Percentiles rank a stretch among this genome's conserved stretches.
phyloP scores from a whole-genome alignment of 2,329 filamentous ascomycete genomes.

The Cladophialophora immunda region DNA sequence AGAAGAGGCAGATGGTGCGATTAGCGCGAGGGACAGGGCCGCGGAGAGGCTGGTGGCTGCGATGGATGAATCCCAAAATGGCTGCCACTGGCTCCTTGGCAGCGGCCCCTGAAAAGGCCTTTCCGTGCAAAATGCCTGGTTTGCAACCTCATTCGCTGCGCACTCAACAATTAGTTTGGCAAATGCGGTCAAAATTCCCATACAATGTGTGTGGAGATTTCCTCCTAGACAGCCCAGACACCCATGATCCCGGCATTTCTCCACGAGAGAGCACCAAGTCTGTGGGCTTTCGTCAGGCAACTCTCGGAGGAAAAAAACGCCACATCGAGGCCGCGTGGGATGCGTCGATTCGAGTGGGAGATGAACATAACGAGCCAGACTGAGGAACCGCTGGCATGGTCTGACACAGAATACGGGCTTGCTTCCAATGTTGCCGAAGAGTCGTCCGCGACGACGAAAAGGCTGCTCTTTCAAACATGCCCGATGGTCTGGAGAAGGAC shows the following conservation, averaged over 20 bases:
- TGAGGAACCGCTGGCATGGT: background rate
- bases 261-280: background rate
- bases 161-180: conserved; percentile 24
- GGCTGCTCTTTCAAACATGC: background rate
- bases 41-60: background rate
- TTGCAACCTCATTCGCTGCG: conserved; percentile 21
- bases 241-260: conserved; percentile 11
- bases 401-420: background rate
- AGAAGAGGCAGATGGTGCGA: conserved; percentile 24
- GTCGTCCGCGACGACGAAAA: background rate
- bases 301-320: background rate
- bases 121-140: conserved; percentile 15
- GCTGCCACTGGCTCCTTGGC: conserved; percentile 21
- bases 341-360: background rate
- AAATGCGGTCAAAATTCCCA: conserved; percentile 18
- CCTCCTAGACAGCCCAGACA: background rate
- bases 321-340: background rate
- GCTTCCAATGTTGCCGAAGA: background rate
- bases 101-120: conserved; percentile 29
- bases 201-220: conserved; percentile 4
- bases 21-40: conserved; percentile 26
- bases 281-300: background rate
- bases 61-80: background rate
- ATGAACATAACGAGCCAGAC: no score
- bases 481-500: background rate